Evolutionary conservation across 2,329 filamentous ascomycete species (phyloP), one percentile per base, ranked within the genome.

Genomic region (Colletotrichum eleusines): DNA sequence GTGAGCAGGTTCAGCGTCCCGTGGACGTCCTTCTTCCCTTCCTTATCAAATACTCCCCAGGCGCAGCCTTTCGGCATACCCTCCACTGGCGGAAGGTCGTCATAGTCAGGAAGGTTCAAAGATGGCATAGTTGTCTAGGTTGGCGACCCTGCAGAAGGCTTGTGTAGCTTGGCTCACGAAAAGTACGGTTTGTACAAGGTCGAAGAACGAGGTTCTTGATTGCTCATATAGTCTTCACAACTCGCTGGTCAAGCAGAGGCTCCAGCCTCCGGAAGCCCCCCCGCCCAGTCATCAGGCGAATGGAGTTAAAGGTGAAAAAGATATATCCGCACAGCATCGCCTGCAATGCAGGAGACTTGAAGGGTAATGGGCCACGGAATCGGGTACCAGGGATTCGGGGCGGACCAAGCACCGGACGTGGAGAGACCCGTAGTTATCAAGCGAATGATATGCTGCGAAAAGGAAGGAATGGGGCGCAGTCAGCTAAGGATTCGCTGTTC

Each of bases 1-100:
- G 85, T 88, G 3, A 89, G 77, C 8, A 87, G 80, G 74, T 89
- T 89, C 33, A 89, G 77, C 0, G 85, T 88, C 4, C 86, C 87
- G 8, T 85, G 75, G 26, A 83, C 73, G 55, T 89, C 86, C 54
- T 85, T 86, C 61, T 83, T 77, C 18, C 84, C 84, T 63, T 84
- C 80, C 62, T 82, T 82, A 76, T 87, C 85, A 66, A 87, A 87
- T 4, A 88, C 12, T 2, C 86, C 86, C 86, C 86, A 88, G 5
- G 83, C 83, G 64, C 84, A 87, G 12, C 85, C 84, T 59, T 84
- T 80, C 0, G 83, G 83, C 79, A 84, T 84, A 31, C 79, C 81
- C 20, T 82, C 72, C 14, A 85, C 82, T 53, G 74, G 73, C 18
- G 83, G 83, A 9, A 85, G 78, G 72, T 78, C 71, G 60, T 85